phyloP scores from a whole-genome alignment of 1,139 yeast species.

The Diutina mesorugosa region DNA sequence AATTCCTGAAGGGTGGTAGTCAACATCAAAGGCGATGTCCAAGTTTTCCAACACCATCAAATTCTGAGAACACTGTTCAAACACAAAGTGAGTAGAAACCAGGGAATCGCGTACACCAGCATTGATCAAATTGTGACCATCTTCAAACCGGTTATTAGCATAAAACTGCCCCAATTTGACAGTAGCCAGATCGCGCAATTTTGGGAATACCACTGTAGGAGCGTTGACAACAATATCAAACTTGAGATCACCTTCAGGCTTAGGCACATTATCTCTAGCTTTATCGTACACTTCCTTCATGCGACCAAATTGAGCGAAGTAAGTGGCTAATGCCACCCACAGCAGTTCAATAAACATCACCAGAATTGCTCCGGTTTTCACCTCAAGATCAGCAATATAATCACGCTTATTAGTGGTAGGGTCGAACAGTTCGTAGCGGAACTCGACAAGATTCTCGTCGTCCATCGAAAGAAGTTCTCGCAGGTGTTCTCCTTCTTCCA shows the following conservation, averaged over 20 bases:
- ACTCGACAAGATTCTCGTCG: constrained; percentile 73
- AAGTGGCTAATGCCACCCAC: constrained; percentile 51
- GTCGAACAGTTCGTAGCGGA: constrained; percentile 74
- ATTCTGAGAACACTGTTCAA: constrained; percentile 40
- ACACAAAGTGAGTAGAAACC: constrained; percentile 20
- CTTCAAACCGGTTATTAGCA: constrained; percentile 46
- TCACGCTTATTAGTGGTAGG: constrained; percentile 31
- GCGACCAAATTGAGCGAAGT: constrained; percentile 60
- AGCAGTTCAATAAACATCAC: constrained; percentile 77
- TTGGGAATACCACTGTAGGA: constrained; percentile 76
- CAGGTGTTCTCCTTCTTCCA: constrained; percentile 64
- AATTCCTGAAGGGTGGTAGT: constrained; percentile 44
- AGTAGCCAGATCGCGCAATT: constrained; percentile 48
- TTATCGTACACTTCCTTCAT: constrained; percentile 83
- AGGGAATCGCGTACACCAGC: constrained; percentile 53
- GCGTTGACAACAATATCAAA: constrained; percentile 65
- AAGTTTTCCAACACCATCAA: constrained; percentile 45
- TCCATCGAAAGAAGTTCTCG: constrained; percentile 65
- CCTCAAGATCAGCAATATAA: constrained; percentile 47
- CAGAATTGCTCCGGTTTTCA: constrained; percentile 64
- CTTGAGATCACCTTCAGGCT: constrained; percentile 41
- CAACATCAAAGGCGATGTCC: constrained; percentile 52
- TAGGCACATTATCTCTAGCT: constrained; percentile 78
- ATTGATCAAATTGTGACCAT: constrained; percentile 35
- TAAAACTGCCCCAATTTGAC: constrained; percentile 77